Percentiles rank a stretch among this genome's conserved stretches.
These are phyloP conservation scores for Bretschneidera sinensis DNA, from an alignment of 345 rosid species.

Conservation along the genomic window DNA sequence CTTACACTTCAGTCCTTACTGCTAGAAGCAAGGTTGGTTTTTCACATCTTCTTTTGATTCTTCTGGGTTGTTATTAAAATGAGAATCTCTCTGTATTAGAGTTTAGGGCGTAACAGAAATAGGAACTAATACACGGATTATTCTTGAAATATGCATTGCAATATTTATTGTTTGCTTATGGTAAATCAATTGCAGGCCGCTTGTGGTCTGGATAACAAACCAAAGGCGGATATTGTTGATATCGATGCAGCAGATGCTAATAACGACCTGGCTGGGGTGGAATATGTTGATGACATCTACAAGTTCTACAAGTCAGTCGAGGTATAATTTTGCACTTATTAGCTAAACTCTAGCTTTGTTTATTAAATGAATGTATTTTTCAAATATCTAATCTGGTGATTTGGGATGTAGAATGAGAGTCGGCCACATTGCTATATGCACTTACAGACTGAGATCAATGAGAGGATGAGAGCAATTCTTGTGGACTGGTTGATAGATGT, in stretches of 20 bases:
- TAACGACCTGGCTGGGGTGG: slow-evolving; percentile 72
- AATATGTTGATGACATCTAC: slow-evolving; percentile 90
- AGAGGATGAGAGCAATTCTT: slow-evolving; percentile 82
- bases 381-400: background rate
- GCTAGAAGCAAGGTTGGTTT: slow-evolving; percentile 85
- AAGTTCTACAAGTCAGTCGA: slow-evolving; percentile 77
- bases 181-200: slow-evolving; percentile 43
- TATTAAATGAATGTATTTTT: no score
- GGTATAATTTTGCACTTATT: slow-evolving; percentile 36
- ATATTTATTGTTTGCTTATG: background rate
- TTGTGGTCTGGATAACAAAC: slow-evolving; percentile 49
- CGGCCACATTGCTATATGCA: slow-evolving; percentile 62
- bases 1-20: slow-evolving; percentile 64
- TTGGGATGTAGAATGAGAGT: slow-evolving; percentile 55
- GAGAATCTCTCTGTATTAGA: no score
- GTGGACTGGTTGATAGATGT: slow-evolving; percentile 91
- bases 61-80: no score
- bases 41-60: no score
- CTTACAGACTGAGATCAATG: slow-evolving; percentile 69
- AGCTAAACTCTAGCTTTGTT: no score
- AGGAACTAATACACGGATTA: no score
- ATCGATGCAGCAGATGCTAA: slow-evolving; percentile 71
- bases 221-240: slow-evolving; percentile 45
- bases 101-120: no score
- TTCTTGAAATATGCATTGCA: no score